A percentile compares a stretch with the other conserved stretches of the same genome.
Conservation (phyloP, 2,329 filamentous ascomycete species). For the Scedosporium dehoogii region DNA sequence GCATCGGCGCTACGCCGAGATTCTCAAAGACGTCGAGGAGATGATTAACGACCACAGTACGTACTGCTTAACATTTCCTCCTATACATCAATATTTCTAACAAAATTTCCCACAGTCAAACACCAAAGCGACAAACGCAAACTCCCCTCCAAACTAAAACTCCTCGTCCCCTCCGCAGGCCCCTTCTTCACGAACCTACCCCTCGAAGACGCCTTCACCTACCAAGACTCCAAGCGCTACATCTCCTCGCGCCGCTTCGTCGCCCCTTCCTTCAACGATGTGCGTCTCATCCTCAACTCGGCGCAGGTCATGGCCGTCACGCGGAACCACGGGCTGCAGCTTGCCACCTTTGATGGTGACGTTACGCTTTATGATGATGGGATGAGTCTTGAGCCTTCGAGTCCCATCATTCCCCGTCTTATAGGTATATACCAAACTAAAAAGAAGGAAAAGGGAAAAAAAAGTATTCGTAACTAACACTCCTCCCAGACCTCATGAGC, state of each 20-base stretch:
- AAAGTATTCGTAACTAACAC: background rate
- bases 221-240: constrained; percentile 74
- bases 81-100: background rate
- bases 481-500: constrained; percentile 53
- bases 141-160: constrained; percentile 78
- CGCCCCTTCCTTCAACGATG: constrained; percentile 93
- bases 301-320: constrained; percentile 91
- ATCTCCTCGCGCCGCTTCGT: constrained; percentile 92
- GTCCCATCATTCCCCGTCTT: constrained; percentile 63
- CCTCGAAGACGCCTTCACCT: constrained; percentile 82
- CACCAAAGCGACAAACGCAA: constrained; percentile 57
- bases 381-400: constrained; percentile 62
- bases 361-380: constrained; percentile 94
- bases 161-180: constrained; percentile 85
- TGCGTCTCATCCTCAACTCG: constrained; percentile 86
- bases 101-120: constrained; percentile 33
- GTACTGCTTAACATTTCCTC: constrained; percentile 11
- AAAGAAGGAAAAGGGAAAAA: background rate
- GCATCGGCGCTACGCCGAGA: constrained; percentile 84
- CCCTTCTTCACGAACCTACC: constrained; percentile 85
- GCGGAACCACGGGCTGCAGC: constrained; percentile 55
- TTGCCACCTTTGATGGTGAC: constrained; percentile 96
- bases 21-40: constrained; percentile 84
- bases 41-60: constrained; percentile 87
- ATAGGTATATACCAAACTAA: constrained; percentile 26